Evolutionary conservation across 139 green algal species (phyloP), one percentile per base, ranked within the genome.

Genomic region (Closterium sp.): DNA sequence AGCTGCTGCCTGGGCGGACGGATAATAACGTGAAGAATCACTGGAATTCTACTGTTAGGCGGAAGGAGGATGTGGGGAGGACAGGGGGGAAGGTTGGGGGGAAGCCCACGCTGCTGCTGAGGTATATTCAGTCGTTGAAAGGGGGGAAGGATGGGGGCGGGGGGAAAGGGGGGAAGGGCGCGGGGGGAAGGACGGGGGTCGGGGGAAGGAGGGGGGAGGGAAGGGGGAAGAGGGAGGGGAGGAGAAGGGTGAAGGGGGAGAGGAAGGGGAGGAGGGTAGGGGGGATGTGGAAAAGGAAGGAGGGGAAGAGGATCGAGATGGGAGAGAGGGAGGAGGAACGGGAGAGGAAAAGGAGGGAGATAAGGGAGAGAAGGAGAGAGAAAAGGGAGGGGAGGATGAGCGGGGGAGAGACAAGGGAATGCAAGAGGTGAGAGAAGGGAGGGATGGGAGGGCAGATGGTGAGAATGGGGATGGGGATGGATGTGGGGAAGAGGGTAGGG

Each of bases 11-110:
- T 10, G 97, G 97, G 17, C 93, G 95, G 42, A 97, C 97, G 45
- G 97, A 98, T 94, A 98, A 98, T 88, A 93, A 95, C 9, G 97
- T 98, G 87, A 98, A 98, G 91, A 98, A 98, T 95, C 97, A 97
- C 95, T 98, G 97, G 97, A 97, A 98, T 87, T 93, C 94, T 50
- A 98, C 95, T n/a, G 42, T 97, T 84, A 70, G 91, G n/a, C 91
- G 92, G 31, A 96, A 96, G 92, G 91, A 79, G 19, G 62, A 79
- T 4, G 62, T 79, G 0, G 62, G 62, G 13, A 11, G 62, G 62
- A 27, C 17, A 0, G 62, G 62, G 13, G 62, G 62, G 62, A 79
- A 79, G 62, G 62, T 27, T 22, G 62, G 62, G 24, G 88, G 29
- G 29, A n/a, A 28, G 88, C 88, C n/a, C 0, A 90, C 88, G 0